Evolutionary conservation across 805 yeast species (phyloP).

Genomic region (Kodamaea fukazawae): DNA sequence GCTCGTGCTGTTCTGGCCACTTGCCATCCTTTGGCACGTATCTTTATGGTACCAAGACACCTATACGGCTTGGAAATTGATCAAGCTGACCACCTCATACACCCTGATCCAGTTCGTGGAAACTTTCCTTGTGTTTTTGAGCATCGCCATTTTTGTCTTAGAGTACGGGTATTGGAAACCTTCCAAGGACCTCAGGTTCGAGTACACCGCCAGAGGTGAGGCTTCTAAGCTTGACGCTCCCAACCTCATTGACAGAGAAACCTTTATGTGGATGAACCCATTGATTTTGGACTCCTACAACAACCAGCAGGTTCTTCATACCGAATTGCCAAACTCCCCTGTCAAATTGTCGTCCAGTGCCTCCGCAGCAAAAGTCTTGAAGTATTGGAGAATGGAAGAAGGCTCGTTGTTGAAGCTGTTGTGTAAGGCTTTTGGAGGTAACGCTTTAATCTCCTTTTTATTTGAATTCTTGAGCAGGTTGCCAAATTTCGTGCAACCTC

Average conservation of each 20-base stretch:
- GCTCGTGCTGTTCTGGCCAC: conserved; percentile 31
- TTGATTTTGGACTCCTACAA: conserved; percentile 39
- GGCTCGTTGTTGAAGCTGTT: conserved; percentile 19
- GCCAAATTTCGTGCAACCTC: conserved; percentile 75
- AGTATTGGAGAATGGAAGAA: conserved; percentile 15
- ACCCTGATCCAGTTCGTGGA: conserved; percentile 19
- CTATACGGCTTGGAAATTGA: conserved; percentile 23
- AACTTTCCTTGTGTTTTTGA: conserved; percentile 24
- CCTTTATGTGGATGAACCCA: conserved; percentile 49
- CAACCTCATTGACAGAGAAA: conserved; percentile 36
- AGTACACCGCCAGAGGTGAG: conserved; percentile 23
- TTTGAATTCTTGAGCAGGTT: conserved; percentile 23
- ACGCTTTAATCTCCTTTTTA: conserved; percentile 19
- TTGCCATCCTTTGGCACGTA: conserved; percentile 16
- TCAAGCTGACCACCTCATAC: conserved; percentile 10
- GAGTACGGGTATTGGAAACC: conserved; percentile 44
- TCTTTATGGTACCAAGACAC: conserved; percentile 26
- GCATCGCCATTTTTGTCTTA: conserved; percentile 31
- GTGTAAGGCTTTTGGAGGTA: conserved; percentile 25
- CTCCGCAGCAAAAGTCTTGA: conserved; percentile 16
- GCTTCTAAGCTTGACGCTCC: conserved; percentile 19
- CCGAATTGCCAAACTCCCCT: conserved; percentile 31
- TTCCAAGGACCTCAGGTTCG: conserved; percentile 31
- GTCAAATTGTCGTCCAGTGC: conserved; percentile 21
- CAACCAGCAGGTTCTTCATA: conserved; percentile 35